phyloP scores from a whole-genome alignment of 2,329 filamentous ascomycete species.

The Paracoccidioides lutzii region DNA sequence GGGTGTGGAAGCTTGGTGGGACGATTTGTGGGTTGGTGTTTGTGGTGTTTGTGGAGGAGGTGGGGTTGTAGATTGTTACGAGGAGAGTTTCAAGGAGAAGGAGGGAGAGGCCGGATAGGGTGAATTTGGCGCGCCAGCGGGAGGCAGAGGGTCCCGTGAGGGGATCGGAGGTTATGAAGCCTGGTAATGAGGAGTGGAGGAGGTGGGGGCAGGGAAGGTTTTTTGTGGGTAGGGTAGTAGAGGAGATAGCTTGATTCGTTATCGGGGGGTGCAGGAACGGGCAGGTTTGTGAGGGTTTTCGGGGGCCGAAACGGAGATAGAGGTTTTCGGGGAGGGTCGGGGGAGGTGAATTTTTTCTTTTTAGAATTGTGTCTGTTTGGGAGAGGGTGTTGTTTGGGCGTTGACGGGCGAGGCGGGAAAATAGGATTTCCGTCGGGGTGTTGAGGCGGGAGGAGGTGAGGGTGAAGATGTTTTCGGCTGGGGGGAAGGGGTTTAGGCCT shows the following conservation, averaged over 20 bases:
- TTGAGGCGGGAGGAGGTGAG: constrained; percentile 69
- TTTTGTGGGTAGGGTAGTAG: constrained; percentile 58
- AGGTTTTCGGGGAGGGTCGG: constrained; percentile 34
- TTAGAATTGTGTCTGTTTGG: constrained; percentile 49
- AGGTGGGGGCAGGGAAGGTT: constrained; percentile 66
- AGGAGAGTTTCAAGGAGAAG: constrained; percentile 52
- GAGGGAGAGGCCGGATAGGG: constrained; percentile 47
- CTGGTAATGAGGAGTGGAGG: constrained; percentile 62
- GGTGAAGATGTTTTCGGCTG: constrained; percentile 56
- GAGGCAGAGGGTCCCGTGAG: constrained; percentile 51
- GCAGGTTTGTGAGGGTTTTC: constrained; percentile 56
- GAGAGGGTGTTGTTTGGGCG: constrained; percentile 32
- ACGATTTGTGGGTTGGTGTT: background rate
- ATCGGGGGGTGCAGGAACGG: constrained; percentile 65
- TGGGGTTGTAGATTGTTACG: constrained; percentile 46
- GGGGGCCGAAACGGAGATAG: constrained; percentile 20
- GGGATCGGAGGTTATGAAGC: constrained; percentile 56
- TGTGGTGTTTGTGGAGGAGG: no score
- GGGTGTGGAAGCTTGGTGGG: constrained; percentile 23
- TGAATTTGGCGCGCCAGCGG: constrained; percentile 59
- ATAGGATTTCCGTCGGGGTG: constrained; percentile 72
- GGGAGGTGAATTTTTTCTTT: constrained; percentile 52
- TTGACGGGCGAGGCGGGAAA: constrained; percentile 51
- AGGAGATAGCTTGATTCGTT: constrained; percentile 59
- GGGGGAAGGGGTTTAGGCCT: constrained; percentile 43